phyloP scores from a whole-genome alignment of 805 yeast genomes.

The Saccharomycopsis capsularis region DNA sequence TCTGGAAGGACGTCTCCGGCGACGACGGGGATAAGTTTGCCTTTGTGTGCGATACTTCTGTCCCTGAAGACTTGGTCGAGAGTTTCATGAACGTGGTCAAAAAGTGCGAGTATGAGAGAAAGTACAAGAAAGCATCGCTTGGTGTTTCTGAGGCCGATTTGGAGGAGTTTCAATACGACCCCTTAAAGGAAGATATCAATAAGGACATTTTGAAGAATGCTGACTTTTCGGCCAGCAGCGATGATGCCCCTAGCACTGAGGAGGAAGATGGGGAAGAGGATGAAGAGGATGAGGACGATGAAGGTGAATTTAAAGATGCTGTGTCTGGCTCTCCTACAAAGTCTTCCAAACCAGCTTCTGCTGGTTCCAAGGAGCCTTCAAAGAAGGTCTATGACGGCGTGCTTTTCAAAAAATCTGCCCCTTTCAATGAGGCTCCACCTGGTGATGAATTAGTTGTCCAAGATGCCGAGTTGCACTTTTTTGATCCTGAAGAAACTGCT shows the following conservation, averaged over 20 bases:
- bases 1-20: conserved; percentile 83
- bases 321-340: not conserved
- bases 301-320: conserved; percentile 16
- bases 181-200: conserved; percentile 19
- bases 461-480: conserved; percentile 45
- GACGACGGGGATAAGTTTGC: conserved; percentile 81
- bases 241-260: conserved; percentile 5
- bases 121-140: conserved; percentile 49
- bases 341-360: conserved; percentile 18
- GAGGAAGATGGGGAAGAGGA: conserved; percentile 21
- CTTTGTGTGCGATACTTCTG: conserved; percentile 60
- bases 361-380: not conserved
- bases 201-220: conserved; percentile 21
- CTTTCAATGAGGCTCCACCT: conserved; percentile 17
- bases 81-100: conserved; percentile 56
- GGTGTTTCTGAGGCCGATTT: conserved; percentile 42
- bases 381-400: not conserved
- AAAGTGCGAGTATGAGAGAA: conserved; percentile 70
- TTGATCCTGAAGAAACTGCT: conserved; percentile 42
- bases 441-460: conserved; percentile 6
- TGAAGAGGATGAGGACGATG: conserved; percentile 19
- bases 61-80: conserved; percentile 46
- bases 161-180: conserved; percentile 47
- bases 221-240: not conserved
- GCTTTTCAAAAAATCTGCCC: not conserved